These are phyloP conservation scores for Paraphoma sp. DNA, from an alignment of 2,329 filamentous ascomycete species.

Conservation along the genomic window DNA sequence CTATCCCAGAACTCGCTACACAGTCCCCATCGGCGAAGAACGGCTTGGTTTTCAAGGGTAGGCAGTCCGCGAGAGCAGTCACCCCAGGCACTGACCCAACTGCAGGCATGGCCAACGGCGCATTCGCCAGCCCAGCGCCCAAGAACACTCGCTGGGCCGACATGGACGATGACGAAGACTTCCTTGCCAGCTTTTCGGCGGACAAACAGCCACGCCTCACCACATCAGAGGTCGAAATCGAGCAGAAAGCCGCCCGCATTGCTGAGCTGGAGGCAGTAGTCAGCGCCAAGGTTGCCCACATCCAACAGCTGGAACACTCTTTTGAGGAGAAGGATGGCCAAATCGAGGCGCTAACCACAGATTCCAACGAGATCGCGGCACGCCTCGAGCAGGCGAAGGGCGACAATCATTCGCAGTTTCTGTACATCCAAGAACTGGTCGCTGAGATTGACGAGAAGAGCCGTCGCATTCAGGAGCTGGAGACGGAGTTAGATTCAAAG, in stretches of 20 bases:
- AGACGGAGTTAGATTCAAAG: constrained; percentile 17
- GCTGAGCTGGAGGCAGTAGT: constrained; percentile 17
- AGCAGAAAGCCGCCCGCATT: constrained; percentile 11
- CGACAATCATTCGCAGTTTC: constrained; percentile 5
- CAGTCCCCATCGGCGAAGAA: constrained; percentile 1
- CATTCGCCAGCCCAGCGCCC: not conserved
- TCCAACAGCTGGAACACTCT: constrained; percentile 14
- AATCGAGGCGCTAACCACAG: constrained; percentile 8
- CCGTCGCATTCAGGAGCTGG: constrained; percentile 14
- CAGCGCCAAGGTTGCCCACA: constrained; percentile 9
- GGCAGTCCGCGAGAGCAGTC: too few species aligned
- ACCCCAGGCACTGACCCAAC: not conserved
- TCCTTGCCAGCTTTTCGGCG: constrained; percentile 9
- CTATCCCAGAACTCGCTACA: too few species aligned
- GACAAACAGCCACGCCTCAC: not conserved
- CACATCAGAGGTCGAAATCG: constrained; percentile 2
- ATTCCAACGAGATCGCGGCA: constrained; percentile 1
- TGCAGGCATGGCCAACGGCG: constrained; percentile 4
- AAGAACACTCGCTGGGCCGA: constrained; percentile 25
- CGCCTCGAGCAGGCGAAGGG: constrained; percentile 9
- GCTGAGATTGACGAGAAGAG: constrained; percentile 22
- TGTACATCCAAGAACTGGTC: constrained; percentile 21
- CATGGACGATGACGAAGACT: constrained; percentile 25
- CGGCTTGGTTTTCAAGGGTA: constrained; percentile 5
- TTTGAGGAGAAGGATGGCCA: constrained; percentile 6